Evolutionary conservation across 805 yeast species (phyloP), one percentile per base, ranked within the genome.

Genomic region (Yarrowia sp.): DNA sequence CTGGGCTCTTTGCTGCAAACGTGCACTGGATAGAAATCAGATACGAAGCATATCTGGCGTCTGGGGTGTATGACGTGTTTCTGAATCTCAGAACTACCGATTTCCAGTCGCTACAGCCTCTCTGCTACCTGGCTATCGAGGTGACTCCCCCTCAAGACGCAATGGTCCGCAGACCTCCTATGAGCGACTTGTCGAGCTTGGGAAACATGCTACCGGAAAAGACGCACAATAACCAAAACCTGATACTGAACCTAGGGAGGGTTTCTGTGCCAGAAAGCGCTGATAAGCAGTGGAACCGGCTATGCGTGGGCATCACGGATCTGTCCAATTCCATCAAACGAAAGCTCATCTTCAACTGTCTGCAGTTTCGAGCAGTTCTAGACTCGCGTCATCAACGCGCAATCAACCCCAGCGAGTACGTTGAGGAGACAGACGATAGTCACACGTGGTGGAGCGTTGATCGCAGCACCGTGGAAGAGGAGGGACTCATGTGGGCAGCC

Each of bases 381-480:
- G 65, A 59, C 7, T 16, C 42, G n/a, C 65, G 19, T 3, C 65
- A 45, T 5, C 50, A 59, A 32, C 65, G 65, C 16, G 65, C 65
- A 8, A 14, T 59, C 5, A 59, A 35, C 5, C 65, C 65, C 50
- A 45, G 52, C 46, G 65, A 59, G 50, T 59, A 59, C 42, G 35
- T 45, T 19, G 65, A 45, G 14, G 65, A 59, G 19, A 26, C 50
- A 12, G 65, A 59, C 14, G 65, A 59, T 16, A 59, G 52, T 9
- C 65, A 59, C 35, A 45, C 65, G 15, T 59, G 65, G 65, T 59
- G 65, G 65, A 59, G 65, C 32, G 65, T 59, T 12, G 65, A 59
- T 26, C 42, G 38, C 19, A 59, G 35, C 52, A 22, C 65, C 22
- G 50, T 45, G 11, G 65, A 59, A 12, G 65, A 59, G 41, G 65